Evolutionary conservation across 495 filamentous ascomycete genomes (phyloP), one percentile per base, ranked within the genome.

Genomic region (Elasticomyces elasticus): DNA sequence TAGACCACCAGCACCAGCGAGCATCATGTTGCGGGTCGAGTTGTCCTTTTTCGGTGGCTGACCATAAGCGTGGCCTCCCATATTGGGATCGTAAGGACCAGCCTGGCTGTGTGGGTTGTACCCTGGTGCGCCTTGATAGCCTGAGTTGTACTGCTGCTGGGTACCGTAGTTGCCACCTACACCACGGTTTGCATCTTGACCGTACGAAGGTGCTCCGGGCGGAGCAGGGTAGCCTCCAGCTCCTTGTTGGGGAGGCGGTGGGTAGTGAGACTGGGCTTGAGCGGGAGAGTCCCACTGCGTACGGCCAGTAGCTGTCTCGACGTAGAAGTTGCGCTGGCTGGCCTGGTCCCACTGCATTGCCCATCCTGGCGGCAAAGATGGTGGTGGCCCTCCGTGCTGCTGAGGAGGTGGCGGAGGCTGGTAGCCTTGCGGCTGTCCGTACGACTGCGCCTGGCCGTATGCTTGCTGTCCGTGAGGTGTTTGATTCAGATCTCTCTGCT

Each of bases 281-380:
- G 56, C 19, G 1, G 62, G 64, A 3, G 54, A 56, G 28, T 64
- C 64, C 64, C 64, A 64, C 22, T 64, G 61, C n/a, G 53, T 61
- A 49, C 64, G 59, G 11, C 64, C 64, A 5, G 62, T 64, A 11
- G 56, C 51, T 47, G 59, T 56, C 52, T 66, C 62, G 17, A 62
- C 54, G 56, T 62, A 64, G 54, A 52, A 66, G 52, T 57, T 62
- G 1, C 54, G 52, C 28, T 64, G 61, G 50, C 52, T 60, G 54
- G 22, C 52, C 7, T 51, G 51, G 50, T 66, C 62, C 44, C 49
- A 66, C 31, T 64, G 62, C n/a, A 46, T 30, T 5, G 45, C 35
- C 62, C 64, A 66, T 23, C 64, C 62, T 9, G 56, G 59, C 1
- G 62, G 58, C 44, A 66, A 7, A 49, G 46, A 1, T 37, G n/a